Evolutionary conservation across 768 basidiomycete species (phyloP).

Genomic region (Boletus reticulatus): DNA sequence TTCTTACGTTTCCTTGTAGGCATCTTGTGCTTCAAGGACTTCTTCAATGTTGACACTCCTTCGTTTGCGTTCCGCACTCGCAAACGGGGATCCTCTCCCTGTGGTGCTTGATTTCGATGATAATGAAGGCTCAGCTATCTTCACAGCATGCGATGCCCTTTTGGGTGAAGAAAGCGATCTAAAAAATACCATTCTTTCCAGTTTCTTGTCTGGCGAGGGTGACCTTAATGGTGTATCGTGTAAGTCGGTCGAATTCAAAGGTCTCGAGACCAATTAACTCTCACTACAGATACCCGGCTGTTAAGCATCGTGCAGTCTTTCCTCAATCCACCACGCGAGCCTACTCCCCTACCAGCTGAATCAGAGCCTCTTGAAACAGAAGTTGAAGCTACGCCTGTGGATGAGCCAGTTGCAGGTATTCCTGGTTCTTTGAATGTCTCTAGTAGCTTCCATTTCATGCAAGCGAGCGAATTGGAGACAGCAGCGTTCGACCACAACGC

Average conservation of each 20-base stretch:
- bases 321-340: slow-evolving; percentile 45
- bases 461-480: slow-evolving; percentile 73
- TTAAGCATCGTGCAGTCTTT: slow-evolving; percentile 53
- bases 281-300: slow-evolving; percentile 56
- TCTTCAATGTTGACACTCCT: slow-evolving; percentile 57
- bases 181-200: slow-evolving; percentile 51
- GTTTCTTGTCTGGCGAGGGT: slow-evolving; percentile 56
- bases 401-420: slow-evolving; percentile 40
- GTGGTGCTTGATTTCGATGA: slow-evolving; percentile 45
- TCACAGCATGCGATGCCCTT: slow-evolving; percentile 51
- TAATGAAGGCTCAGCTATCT: slow-evolving; percentile 53
- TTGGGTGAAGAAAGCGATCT: slow-evolving; percentile 51
- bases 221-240: slow-evolving; percentile 63
- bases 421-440: slow-evolving; percentile 39
- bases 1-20: slow-evolving; percentile 34
- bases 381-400: slow-evolving; percentile 22
- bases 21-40: slow-evolving; percentile 39
- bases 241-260: slow-evolving; percentile 34
- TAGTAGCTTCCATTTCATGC: slow-evolving; percentile 75
- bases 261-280: slow-evolving; percentile 5
- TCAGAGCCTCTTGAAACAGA: slow-evolving; percentile 33
- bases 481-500: slow-evolving; percentile 48
- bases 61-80: slow-evolving; percentile 52
- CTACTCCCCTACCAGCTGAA: slow-evolving; percentile 33
- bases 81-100: slow-evolving; percentile 42